phyloP scores from a whole-genome alignment of 2,329 filamentous ascomycete genomes.

The Pseudogymnoascus sp. region DNA sequence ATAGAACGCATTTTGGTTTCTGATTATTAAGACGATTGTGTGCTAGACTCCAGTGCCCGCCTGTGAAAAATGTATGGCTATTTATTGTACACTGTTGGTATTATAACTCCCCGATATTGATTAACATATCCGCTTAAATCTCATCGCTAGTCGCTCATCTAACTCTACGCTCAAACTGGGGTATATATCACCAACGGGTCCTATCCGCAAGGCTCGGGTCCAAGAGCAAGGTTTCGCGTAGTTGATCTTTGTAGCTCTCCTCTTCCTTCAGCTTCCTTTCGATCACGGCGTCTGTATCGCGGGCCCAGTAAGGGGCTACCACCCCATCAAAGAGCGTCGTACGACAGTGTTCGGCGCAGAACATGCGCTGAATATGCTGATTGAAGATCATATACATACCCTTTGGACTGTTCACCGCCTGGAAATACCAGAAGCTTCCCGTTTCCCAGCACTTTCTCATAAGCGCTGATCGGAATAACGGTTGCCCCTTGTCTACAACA shows the following conservation, averaged over 20 bases:
- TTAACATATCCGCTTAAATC: background rate
- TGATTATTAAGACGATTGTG: background rate
- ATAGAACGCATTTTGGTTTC: background rate
- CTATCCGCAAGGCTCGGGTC: background rate
- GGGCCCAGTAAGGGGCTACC: slow-evolving; percentile 14
- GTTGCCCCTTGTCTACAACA: background rate
- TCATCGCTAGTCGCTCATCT: background rate
- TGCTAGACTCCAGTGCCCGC: background rate
- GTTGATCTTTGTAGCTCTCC: slow-evolving; percentile 10
- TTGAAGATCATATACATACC: slow-evolving; percentile 20
- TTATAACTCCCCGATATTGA: background rate
- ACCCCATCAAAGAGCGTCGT: slow-evolving; percentile 11
- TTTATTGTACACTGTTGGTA: background rate
- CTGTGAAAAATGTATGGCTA: background rate
- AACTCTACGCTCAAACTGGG: background rate
- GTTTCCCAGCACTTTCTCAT: slow-evolving; percentile 20
- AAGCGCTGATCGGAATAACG: slow-evolving; percentile 12
- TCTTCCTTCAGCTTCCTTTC: slow-evolving; percentile 12
- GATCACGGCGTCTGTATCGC: slow-evolving; percentile 2
- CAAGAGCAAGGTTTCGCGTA: slow-evolving; percentile 5
- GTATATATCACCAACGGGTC: background rate
- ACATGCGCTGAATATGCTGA: slow-evolving; percentile 20
- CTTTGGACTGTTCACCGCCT: slow-evolving; percentile 21
- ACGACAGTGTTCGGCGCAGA: slow-evolving; percentile 8
- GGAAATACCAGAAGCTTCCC: slow-evolving; percentile 23